Percentiles rank a stretch among this genome's conserved stretches.
Evolutionary conservation across 345 rosid genomes (phyloP).

Genomic region (Linum lewisii): DNA sequence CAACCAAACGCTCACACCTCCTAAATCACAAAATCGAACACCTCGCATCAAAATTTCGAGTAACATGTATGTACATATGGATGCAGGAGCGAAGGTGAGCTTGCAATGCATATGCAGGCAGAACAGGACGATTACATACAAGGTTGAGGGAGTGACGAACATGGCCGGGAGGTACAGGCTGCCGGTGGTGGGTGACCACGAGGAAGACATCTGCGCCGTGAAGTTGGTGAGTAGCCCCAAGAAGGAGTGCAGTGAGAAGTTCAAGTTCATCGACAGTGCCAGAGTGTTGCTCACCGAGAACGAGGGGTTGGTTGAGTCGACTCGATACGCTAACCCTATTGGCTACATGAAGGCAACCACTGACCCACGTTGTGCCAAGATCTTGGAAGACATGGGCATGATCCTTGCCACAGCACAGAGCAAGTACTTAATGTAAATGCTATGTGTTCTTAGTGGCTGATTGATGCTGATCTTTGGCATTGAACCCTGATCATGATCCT

Average conservation of each 20-base stretch:
- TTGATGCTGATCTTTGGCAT: too few relatives aligned
- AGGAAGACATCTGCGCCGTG: conserved; percentile 18
- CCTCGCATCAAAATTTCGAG: too few relatives aligned
- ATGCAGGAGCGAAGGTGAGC: background rate
- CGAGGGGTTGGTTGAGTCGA: conserved; percentile 12
- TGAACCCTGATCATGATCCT: too few relatives aligned
- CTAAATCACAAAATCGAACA: too few relatives aligned
- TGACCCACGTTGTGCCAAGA: conserved; percentile 1
- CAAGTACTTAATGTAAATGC: background rate
- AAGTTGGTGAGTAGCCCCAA: conserved; percentile 12
- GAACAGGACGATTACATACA: background rate
- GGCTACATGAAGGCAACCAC: conserved; percentile 13
- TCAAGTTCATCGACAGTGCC: conserved; percentile 1
- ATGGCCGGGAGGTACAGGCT: conserved; percentile 8
- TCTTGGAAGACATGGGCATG: conserved; percentile 11
- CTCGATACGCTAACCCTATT: conserved; percentile 14
- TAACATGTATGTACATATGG: too few relatives aligned
- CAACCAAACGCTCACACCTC: too few relatives aligned
- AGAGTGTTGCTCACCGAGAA: conserved; percentile 15
- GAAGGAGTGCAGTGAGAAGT: conserved; percentile 11
- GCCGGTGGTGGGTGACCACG: conserved; percentile 15
- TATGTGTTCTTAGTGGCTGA: too few relatives aligned
- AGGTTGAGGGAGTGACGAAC: conserved; percentile 1
- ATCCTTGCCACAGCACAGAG: background rate
- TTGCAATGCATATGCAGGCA: background rate